Percentiles rank a stretch among this genome's conserved stretches.
Evolutionary conservation across 495 filamentous ascomycete species (phyloP).

Genomic region (Glonium stellatum): DNA sequence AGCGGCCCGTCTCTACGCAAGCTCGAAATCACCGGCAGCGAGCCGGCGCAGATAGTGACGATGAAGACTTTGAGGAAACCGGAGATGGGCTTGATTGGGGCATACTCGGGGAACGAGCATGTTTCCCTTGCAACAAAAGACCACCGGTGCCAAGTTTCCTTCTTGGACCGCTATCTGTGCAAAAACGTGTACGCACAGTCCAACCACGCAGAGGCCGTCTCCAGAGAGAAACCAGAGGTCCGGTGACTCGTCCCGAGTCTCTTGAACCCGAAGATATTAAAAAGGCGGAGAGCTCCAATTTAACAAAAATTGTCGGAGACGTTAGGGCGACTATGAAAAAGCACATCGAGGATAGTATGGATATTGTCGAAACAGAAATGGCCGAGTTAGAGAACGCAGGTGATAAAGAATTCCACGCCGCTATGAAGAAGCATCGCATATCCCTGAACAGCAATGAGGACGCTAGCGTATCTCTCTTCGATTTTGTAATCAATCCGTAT

Average conservation of each 20-base stretch:
- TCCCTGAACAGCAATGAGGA: conserved; percentile 38
- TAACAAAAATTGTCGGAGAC: conserved; percentile 62
- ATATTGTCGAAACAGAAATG: conserved; percentile 29
- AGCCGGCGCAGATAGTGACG: conserved; percentile 40
- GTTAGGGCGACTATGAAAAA: conserved; percentile 43
- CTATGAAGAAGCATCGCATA: conserved; percentile 51
- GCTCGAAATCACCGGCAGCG: conserved; percentile 37
- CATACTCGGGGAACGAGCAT: conserved; percentile 68
- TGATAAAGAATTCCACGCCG: conserved; percentile 35
- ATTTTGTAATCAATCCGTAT: conserved; percentile 77
- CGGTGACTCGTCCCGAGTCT: conserved; percentile 61
- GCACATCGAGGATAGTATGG: conserved; percentile 33
- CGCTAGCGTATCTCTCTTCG: conserved; percentile 66
- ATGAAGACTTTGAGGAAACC: conserved; percentile 46
- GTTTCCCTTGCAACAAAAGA: conserved; percentile 61
- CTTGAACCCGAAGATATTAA: conserved; percentile 64
- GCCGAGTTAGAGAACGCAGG: conserved; percentile 32
- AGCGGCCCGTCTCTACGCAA: conserved; percentile 33
- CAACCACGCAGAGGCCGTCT: conserved; percentile 55
- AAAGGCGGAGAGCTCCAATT: conserved; percentile 62
- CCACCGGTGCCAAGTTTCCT: conserved; percentile 78
- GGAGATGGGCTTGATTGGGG: conserved; percentile 83
- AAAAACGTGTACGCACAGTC: conserved; percentile 68
- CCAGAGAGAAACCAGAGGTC: conserved; percentile 54
- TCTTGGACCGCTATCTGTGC: conserved; percentile 79